A percentile compares a stretch with the other conserved stretches of the same genome.
Conservation (phyloP, 2,329 filamentous ascomycete species). For the Cordyceps fumosorosea region DNA sequence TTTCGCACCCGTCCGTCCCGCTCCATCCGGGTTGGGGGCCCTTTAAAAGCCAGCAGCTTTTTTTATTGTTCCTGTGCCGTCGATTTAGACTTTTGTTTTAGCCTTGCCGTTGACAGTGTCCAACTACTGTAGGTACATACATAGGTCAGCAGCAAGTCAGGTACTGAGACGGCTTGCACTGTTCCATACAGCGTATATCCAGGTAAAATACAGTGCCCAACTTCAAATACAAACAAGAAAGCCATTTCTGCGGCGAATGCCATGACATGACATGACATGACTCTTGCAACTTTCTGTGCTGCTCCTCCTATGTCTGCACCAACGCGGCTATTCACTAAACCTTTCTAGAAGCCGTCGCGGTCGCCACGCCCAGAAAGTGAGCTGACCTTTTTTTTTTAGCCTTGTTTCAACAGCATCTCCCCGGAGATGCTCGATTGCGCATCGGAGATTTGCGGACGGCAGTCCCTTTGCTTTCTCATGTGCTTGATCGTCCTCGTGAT, state of each 20-base stretch:
- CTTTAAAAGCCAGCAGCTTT: too few species aligned
- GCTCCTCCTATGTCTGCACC: not conserved
- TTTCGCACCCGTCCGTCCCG: not conserved
- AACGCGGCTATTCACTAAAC: not conserved
- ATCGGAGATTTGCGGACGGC: constrained; percentile 3
- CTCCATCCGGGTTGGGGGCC: not conserved
- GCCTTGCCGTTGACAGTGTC: too few species aligned
- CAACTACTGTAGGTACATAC: too few species aligned
- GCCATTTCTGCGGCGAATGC: not conserved
- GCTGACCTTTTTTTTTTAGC: not conserved
- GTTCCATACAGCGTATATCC: too few species aligned
- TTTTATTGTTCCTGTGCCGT: too few species aligned
- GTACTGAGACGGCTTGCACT: too few species aligned
- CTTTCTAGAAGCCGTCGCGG: not conserved
- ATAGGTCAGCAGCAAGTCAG: too few species aligned
- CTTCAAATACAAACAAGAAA: not conserved
- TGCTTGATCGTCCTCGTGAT: not conserved
- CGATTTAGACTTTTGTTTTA: too few species aligned
- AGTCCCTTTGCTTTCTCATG: not conserved
- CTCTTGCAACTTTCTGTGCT: too few species aligned
- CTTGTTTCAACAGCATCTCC: not conserved
- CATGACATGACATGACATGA: too few species aligned
- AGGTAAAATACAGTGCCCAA: too few species aligned
- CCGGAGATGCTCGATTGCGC: not conserved
- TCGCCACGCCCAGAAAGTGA: not conserved